A percentile compares a stretch with the other conserved stretches of the same genome.
phyloP scores from a whole-genome alignment of 805 yeast species.

The Hanseniaspora taiwanica region DNA sequence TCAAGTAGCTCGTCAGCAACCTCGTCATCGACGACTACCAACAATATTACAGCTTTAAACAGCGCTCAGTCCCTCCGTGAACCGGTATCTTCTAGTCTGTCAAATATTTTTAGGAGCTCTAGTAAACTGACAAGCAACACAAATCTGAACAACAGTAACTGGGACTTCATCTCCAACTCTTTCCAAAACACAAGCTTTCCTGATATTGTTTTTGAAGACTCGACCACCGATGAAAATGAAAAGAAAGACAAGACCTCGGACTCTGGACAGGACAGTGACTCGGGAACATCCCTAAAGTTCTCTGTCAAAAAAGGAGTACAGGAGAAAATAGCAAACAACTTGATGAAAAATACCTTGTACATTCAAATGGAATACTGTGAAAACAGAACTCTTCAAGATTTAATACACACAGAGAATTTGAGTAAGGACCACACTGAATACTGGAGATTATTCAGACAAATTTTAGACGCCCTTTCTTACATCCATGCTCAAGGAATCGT shows the following conservation, averaged over 20 bases:
- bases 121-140: not conserved
- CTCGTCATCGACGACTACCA: not conserved
- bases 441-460: conserved; percentile 81
- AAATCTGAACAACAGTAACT: conserved; percentile 12
- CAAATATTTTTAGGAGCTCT: conserved; percentile 3
- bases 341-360: conserved; percentile 54
- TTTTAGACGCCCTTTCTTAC: conserved; percentile 78
- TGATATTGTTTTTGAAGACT: conserved; percentile 5
- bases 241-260: conserved; percentile 6
- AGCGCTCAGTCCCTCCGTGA: not conserved
- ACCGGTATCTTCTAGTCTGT: not conserved
- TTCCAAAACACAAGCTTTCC: conserved; percentile 18
- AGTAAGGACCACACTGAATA: conserved; percentile 63
- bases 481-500: conserved; percentile 90
- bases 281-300: not conserved
- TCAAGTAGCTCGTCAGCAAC: not conserved
- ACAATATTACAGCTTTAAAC: not conserved
- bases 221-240: conserved; percentile 8
- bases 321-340: conserved; percentile 1
- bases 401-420: conserved; percentile 63
- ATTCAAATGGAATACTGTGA: conserved; percentile 99
- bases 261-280: not conserved
- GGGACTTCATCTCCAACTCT: conserved; percentile 62
- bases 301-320: not conserved
- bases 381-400: conserved; percentile 74